Evolutionary conservation across 495 filamentous ascomycete species (phyloP).

Genomic region (Xylaria acuta): DNA sequence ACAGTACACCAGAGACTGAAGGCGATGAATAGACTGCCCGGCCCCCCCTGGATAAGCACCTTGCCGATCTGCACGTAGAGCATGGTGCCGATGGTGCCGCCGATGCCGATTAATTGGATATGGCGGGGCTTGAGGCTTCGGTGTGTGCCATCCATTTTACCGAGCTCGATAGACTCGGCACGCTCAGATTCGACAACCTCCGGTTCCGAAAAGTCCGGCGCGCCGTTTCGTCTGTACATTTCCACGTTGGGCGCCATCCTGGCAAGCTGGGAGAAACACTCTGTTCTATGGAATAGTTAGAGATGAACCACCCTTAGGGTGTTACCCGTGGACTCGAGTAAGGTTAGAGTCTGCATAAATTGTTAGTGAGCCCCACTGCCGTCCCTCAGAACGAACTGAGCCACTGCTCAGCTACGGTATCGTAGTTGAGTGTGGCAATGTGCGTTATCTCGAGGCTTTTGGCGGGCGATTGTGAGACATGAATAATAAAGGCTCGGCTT

Average conservation of each 20-base stretch:
- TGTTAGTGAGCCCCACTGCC: background rate
- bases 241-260: constrained; percentile 8
- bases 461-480: constrained; percentile 2
- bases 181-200: constrained; percentile 15
- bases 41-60: constrained; percentile 72
- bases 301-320: background rate
- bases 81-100: constrained; percentile 71
- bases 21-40: constrained; percentile 76
- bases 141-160: constrained; percentile 41
- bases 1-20: constrained; percentile 71
- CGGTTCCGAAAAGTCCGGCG: background rate
- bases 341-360: constrained; percentile 12
- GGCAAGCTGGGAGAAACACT: background rate
- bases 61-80: constrained; percentile 76
- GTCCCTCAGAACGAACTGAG: background rate
- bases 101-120: constrained; percentile 58
- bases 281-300: background rate
- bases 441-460: background rate
- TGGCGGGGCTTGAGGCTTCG: constrained; percentile 56
- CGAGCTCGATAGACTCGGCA: constrained; percentile 32
- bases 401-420: background rate
- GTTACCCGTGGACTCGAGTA: background rate
- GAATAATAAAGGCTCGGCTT: background rate
- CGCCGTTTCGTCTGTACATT: constrained; percentile 1
- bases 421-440: background rate